A percentile compares a stretch with the other conserved stretches of the same genome.
These are phyloP conservation scores for Geotrichum australiense DNA, from an alignment of 1,139 yeast genomes.

Conservation along the genomic window DNA sequence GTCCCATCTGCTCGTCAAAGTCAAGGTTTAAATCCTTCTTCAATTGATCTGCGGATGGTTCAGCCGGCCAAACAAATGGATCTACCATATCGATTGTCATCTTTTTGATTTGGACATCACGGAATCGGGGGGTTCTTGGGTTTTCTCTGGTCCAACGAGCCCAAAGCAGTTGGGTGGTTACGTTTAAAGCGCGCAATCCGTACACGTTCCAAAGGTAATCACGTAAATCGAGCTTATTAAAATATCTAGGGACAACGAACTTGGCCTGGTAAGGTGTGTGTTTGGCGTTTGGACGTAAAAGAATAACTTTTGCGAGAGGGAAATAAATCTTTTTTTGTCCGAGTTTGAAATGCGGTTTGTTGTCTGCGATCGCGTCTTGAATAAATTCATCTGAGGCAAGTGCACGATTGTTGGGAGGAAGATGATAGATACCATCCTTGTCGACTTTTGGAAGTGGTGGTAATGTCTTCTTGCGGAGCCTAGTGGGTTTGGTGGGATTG, in stretches of 20 bases:
- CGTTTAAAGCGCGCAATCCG: conserved; percentile 78
- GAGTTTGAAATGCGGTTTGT: conserved; percentile 69
- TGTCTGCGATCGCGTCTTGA: conserved; percentile 56
- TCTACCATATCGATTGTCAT: conserved; percentile 93
- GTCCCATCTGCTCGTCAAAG: conserved; percentile 26
- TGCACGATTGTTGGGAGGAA: no score
- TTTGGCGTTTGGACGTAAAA: conserved; percentile 83
- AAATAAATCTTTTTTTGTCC: conserved; percentile 70
- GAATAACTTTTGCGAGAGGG: conserved; percentile 74
- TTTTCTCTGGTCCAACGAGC: conserved; percentile 58
- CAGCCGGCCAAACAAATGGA: conserved; percentile 90
- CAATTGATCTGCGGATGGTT: conserved; percentile 37
- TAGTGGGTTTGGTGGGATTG: neutral
- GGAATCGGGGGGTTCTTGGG: conserved; percentile 61
- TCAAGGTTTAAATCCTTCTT: conserved; percentile 29
- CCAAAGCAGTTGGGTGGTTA: conserved; percentile 79
- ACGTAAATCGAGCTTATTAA: conserved; percentile 84
- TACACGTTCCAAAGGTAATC: conserved; percentile 86
- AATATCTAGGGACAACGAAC: conserved; percentile 83
- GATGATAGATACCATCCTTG: no score
- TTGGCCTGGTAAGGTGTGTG: conserved; percentile 95
- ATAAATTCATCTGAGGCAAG: no score
- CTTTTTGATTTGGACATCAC: conserved; percentile 78
- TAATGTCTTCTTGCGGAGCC: no score
- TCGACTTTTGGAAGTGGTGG: no score